These are phyloP conservation scores for Dendrothele bispora DNA, from an alignment of 768 basidiomycete species.

Conservation along the genomic window DNA sequence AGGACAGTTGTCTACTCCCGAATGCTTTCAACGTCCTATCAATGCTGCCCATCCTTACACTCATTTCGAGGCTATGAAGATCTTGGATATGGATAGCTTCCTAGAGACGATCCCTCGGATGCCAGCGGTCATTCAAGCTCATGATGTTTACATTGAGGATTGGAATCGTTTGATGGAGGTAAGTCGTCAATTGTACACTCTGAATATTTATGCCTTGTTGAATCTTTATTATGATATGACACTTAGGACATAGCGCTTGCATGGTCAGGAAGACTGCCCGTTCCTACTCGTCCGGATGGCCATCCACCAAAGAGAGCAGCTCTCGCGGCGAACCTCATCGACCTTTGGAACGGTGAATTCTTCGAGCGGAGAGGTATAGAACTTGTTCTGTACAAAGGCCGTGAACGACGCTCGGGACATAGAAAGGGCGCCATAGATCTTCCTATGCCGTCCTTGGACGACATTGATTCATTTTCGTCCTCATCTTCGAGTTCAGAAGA, in stretches of 20 bases:
- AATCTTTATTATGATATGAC: slow-evolving; percentile 3
- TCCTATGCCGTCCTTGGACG: slow-evolving; percentile 46
- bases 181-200: slow-evolving; percentile 18
- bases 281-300: slow-evolving; percentile 50
- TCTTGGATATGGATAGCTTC: slow-evolving; percentile 78
- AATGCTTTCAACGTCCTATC: slow-evolving; percentile 73
- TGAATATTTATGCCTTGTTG: neutral
- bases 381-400: slow-evolving; percentile 77
- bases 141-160: slow-evolving; percentile 77
- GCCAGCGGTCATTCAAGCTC: slow-evolving; percentile 69
- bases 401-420: slow-evolving; percentile 72
- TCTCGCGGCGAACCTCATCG: slow-evolving; percentile 68
- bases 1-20: slow-evolving; percentile 56
- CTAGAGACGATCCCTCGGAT: slow-evolving; percentile 66
- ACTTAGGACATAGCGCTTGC: slow-evolving; percentile 78
- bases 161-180: slow-evolving; percentile 83
- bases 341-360: slow-evolving; percentile 79
- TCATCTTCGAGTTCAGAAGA: slow-evolving; percentile 41
- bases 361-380: slow-evolving; percentile 78
- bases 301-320: slow-evolving; percentile 55
- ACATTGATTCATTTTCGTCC: slow-evolving; percentile 36
- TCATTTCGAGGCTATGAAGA: slow-evolving; percentile 67
- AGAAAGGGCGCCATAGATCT: slow-evolving; percentile 54
- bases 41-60: slow-evolving; percentile 68
- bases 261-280: slow-evolving; percentile 77